Percentiles rank a stretch among this genome's conserved stretches.
Conservation (phyloP, 1,139 yeast species). For the Magnusiomyces suaveolens region DNA sequence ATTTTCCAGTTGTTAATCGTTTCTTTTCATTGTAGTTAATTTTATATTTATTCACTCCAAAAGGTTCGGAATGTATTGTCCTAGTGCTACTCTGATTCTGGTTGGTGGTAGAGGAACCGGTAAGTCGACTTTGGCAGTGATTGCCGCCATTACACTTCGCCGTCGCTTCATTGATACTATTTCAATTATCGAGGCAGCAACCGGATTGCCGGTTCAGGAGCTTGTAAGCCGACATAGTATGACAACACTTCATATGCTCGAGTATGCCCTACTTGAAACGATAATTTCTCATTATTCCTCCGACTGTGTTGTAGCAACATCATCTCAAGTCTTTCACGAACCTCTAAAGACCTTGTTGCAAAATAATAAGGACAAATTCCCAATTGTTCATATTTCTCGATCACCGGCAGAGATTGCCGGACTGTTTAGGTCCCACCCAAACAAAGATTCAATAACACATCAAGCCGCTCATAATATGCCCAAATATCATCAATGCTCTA, state of each 20-base stretch:
- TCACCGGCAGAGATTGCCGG: constrained; percentile 16
- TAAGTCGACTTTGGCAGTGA: constrained; percentile 18
- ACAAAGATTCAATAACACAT: constrained; percentile 13
- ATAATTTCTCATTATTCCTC: constrained; percentile 13
- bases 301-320: constrained; percentile 16
- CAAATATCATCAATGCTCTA: constrained; percentile 17
- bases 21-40: too few species aligned
- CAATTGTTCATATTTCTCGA: constrained; percentile 18
- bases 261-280: constrained; percentile 14
- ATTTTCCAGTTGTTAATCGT: too few species aligned
- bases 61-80: constrained; percentile 3
- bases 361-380: constrained; percentile 10
- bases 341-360: constrained; percentile 11
- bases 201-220: constrained; percentile 13
- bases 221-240: constrained; percentile 12
- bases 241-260: constrained; percentile 9
- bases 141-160: constrained; percentile 17
- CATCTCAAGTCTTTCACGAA: constrained; percentile 13
- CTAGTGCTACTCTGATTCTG: constrained; percentile 14
- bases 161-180: constrained; percentile 17
- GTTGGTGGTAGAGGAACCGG: constrained; percentile 18
- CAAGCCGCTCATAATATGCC: constrained; percentile 11
- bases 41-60: too few species aligned
- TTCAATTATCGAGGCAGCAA: constrained; percentile 15
- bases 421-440: constrained; percentile 3